Evolutionary conservation across 176 grass and related monocot genomes (phyloP).

Genomic region (Aegilops speltoides): DNA sequence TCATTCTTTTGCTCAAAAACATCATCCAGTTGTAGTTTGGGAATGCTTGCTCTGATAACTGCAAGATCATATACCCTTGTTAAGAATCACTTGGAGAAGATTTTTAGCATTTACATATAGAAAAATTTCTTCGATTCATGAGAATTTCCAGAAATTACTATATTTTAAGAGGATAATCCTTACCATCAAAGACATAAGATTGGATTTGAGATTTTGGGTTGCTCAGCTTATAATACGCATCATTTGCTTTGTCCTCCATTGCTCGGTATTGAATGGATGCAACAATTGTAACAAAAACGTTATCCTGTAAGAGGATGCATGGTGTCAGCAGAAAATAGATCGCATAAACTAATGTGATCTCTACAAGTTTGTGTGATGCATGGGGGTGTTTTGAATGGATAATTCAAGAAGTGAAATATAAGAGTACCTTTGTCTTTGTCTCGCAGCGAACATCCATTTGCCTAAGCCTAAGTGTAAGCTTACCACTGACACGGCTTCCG

Average conservation of each 20-base stretch:
- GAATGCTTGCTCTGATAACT: constrained; percentile 45
- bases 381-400: neutral
- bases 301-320: constrained; percentile 41
- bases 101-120: constrained; percentile 3
- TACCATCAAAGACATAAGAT: constrained; percentile 75
- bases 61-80: constrained; percentile 8
- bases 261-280: constrained; percentile 65
- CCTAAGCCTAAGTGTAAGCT: constrained; percentile 43
- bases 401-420: neutral
- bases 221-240: constrained; percentile 65
- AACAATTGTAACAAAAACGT: constrained; percentile 73
- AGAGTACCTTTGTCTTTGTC: constrained; percentile 58
- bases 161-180: neutral
- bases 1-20: constrained; percentile 51
- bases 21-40: constrained; percentile 42
- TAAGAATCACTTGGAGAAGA: neutral
- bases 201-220: constrained; percentile 67
- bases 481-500: constrained; percentile 27
- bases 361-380: neutral
- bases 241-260: constrained; percentile 53
- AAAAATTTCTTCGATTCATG: neutral
- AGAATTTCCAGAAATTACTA: neutral
- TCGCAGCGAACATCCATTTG: constrained; percentile 50
- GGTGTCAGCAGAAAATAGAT: neutral
- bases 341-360: neutral